Evolutionary conservation across 2,329 filamentous ascomycete genomes (phyloP), one percentile per base, ranked within the genome.

Genomic region (Pseudogymnoascus verrucosus): DNA sequence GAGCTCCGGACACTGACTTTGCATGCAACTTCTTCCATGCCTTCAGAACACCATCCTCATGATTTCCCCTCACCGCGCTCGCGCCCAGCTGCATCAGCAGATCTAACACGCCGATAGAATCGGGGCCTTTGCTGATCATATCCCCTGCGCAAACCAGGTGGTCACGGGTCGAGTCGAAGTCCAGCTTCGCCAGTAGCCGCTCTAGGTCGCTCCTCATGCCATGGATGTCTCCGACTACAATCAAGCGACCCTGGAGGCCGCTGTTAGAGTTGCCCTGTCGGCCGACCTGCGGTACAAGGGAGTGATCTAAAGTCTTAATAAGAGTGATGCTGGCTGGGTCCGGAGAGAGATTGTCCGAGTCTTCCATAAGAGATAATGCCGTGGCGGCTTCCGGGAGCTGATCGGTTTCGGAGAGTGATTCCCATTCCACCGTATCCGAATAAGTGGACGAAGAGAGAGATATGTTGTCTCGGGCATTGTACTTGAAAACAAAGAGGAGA

Each of bases 221-320:
- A 77, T 98, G 93, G 12, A 98, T 91, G 76, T 99, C 95, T 63
- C 95, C 93, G 36, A 98, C 80, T 65, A 98, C 80, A 36, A 98
- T 79, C 23, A 99, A 78, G 16, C 92, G 80, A 28, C 47, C 47
- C 31, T 28, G 47, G 47, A 54, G 47, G 28, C 51, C 28, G 16
- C 10, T 19, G 28, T 36, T 21, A 1, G 51, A 19, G 2, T 57
- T 34, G 7, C 28, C 23, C 14, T 7, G 14, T 16, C 8, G 51
- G 28, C 51, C 28, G 26, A 21, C n/a, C 51, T 57, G 51, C 11
- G 51, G 51, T 16, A 57, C 51, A 36, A 57, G 28, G 28, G 28
- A 34, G n/a, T 36, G 51, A 21, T 57, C 51, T 16, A 57, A 16
- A 5, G 51, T 34, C 21, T 21, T 57, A 12, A 57, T 2, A 8